Base-by-base conservation (phyloP, 495 filamentous ascomycete species). In the Penicillium coffeae region DNA sequence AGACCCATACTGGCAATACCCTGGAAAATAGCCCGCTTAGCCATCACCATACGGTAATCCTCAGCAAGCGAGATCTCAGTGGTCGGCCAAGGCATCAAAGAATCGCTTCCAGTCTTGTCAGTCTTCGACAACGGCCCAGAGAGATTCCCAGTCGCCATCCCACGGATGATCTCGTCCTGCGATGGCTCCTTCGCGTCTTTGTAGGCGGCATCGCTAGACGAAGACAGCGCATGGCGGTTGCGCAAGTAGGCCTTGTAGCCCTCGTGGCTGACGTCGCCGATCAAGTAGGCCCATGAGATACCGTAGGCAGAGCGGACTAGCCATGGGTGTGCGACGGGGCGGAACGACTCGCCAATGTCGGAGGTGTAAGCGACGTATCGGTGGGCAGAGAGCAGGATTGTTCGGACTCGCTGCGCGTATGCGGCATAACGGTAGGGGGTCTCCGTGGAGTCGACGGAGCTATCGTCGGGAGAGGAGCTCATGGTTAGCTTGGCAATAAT, bases 311-410 rank as follows among this genome's bases (percentile, higher is more conserved):
- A 71, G 35, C 83, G 78, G 3, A 98, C 87, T 3, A 92, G 72
- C 56, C 70, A 82, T 0, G 89, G 91, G 64, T 96, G 89, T 3
- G 91, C 90, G 45, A 97, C 78, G 3, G 93, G 93, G 5, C 93
- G 85, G 70, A 98, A 98, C 8, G 88, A 94, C 66, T 98, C 93
- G 63, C 93, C 93, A 36, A 98, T 89, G 65, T 98, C 93, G 25
- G 87, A 92, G 12, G 93, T 97, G 71, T 97, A 98, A 53, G 93
- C 93, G 49, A 98, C 89, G 66, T 98, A 97, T 60, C 93, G 87
- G 62, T 98, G 93, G 21, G 90, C 89, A 35, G 86, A 85, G 59
- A 89, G 78, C 55, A 98, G 83, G 60, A 96, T 87, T 14, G 92
- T 98, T 51, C 90, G 86, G 51, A 91, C 69, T 46, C 91, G 82